Conservation (phyloP, 2,329 filamentous ascomycete species). For the Ceratocystis huliohia region DNA sequence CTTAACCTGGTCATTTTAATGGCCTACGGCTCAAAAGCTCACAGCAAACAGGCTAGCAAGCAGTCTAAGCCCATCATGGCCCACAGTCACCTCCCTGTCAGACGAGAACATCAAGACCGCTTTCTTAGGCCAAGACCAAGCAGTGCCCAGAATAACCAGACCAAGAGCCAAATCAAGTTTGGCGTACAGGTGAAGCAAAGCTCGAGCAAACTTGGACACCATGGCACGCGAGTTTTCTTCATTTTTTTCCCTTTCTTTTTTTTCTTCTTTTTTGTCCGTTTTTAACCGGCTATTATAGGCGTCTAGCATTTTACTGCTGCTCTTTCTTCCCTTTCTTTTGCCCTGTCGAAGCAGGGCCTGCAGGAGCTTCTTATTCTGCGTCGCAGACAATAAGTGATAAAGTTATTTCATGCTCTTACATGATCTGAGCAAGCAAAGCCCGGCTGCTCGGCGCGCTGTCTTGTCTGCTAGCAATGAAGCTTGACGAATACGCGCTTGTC, state of each 20-base stretch:
- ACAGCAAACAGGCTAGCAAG: neutral
- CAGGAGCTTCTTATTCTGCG: too few relatives aligned
- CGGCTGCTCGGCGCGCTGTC: too few relatives aligned
- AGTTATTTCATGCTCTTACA: too few relatives aligned
- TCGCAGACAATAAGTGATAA: too few relatives aligned
- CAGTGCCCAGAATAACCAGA: neutral
- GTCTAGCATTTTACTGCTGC: neutral
- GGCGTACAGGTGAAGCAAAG: slow-evolving; percentile 7
- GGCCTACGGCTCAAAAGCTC: neutral
- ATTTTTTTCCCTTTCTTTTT: neutral
- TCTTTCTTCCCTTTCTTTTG: neutral
- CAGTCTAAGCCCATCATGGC: neutral
- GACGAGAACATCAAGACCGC: neutral
- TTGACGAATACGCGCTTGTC: neutral
- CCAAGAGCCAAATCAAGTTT: slow-evolving; percentile 9
- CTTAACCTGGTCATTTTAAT: neutral
- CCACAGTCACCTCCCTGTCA: slow-evolving; percentile 1
- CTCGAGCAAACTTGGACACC: neutral
- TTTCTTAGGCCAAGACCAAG: neutral
- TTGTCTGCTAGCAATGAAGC: neutral
- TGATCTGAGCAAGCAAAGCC: too few relatives aligned
- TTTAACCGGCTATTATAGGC: neutral
- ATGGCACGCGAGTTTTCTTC: neutral
- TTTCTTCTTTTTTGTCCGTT: neutral
- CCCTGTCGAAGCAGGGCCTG: neutral